Percentiles rank a stretch among this genome's conserved stretches.
These are phyloP conservation scores for Sclerotinia subarctica DNA, from an alignment of 2,329 filamentous ascomycete genomes.

Conservation along the genomic window DNA sequence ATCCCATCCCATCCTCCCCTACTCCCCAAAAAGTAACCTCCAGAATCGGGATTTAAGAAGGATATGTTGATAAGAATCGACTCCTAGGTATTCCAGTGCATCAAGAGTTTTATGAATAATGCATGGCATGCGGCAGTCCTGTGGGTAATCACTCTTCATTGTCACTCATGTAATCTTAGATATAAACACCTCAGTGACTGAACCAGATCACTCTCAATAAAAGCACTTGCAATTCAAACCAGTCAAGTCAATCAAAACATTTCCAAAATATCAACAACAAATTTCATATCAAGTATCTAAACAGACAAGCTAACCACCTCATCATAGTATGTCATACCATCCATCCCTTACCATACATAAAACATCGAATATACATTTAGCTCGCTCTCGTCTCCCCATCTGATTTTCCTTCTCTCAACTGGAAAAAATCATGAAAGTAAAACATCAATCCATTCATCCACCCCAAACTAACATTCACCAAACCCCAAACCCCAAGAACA, in stretches of 20 bases:
- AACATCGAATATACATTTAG: constrained; percentile 9
- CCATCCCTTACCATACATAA: constrained; percentile 2
- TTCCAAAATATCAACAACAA: background rate
- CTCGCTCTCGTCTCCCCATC: background rate
- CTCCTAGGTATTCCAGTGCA: no score
- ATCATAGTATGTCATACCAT: background rate
- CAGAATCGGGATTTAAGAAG: no score
- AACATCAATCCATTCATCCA: background rate
- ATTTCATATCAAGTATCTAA: background rate
- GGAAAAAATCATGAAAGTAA: background rate
- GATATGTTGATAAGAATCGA: no score
- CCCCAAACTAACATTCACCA: background rate
- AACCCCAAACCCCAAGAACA: constrained; percentile 10
- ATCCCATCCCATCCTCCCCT: no score
- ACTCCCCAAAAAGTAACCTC: no score
- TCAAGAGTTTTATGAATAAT: no score
- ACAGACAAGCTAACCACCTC: background rate
- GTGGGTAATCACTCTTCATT: no score
- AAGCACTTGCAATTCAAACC: background rate
- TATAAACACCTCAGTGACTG: no score
- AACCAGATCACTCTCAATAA: background rate
- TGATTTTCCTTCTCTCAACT: background rate
- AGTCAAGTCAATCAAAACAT: background rate
- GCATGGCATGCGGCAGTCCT: no score
- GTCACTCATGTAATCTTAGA: no score